Percentiles rank a stretch among this genome's conserved stretches.
Conservation (phyloP, 2,329 filamentous ascomycete genomes). For the Phialocephala sp. region DNA sequence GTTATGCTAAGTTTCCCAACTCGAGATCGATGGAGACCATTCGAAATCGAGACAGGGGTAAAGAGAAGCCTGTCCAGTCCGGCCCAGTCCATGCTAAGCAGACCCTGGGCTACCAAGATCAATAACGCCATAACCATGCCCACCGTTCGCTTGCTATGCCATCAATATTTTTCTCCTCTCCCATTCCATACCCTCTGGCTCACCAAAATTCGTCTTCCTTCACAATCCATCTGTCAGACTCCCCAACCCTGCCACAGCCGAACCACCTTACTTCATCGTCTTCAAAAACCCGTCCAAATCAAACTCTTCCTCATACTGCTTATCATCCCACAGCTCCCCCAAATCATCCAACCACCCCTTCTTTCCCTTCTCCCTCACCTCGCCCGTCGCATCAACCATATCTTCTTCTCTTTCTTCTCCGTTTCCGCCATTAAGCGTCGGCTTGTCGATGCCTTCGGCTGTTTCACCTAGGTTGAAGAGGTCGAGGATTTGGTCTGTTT, state of each 20-base stretch:
- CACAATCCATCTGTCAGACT: not conserved
- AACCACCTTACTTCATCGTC: conserved; percentile 64
- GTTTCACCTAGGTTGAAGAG: conserved; percentile 90
- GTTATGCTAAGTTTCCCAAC: not conserved
- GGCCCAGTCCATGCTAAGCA: not conserved
- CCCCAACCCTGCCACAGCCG: not conserved
- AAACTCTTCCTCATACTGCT: conserved; percentile 98
- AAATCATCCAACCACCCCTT: conserved; percentile 96
- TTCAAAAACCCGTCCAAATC: conserved; percentile 94
- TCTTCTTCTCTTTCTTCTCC: conserved; percentile 72
- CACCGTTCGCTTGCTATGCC: conserved; percentile 2
- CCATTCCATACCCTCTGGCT: not conserved
- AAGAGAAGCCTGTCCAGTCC: not conserved
- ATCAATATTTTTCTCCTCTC: not conserved
- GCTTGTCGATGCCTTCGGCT: conserved; percentile 69
- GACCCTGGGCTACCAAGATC: not conserved
- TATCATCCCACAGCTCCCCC: conserved; percentile 95
- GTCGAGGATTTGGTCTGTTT: conserved; percentile 97
- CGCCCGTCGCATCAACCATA: conserved; percentile 92
- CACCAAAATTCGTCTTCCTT: not conserved
- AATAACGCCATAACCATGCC: conserved; percentile 6
- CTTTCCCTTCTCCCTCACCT: conserved; percentile 92
- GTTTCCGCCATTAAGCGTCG: conserved; percentile 50
- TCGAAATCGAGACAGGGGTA: not conserved
- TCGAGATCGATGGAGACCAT: too few relatives aligned